Conservation (phyloP, 2,329 filamentous ascomycete species). For the Colletotrichum sp. region DNA sequence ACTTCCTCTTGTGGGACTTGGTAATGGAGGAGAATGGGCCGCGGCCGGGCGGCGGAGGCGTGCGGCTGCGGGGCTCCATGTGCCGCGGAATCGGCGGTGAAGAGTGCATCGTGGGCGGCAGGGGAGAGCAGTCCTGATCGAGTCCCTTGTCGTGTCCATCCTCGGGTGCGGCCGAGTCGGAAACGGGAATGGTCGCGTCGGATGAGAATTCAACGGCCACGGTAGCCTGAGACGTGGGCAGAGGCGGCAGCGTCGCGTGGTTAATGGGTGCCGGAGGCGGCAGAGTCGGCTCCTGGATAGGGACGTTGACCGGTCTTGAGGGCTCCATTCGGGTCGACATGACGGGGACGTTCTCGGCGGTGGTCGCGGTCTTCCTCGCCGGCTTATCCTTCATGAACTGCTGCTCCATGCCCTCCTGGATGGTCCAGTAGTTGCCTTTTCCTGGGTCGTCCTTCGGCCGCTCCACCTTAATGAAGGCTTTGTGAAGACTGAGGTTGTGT, state of each 20-base stretch:
- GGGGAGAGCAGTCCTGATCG: slow-evolving; percentile 68
- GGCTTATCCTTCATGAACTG: slow-evolving; percentile 91
- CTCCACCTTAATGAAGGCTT: slow-evolving; percentile 94
- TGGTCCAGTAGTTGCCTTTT: slow-evolving; percentile 97
- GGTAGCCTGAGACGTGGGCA: slow-evolving; percentile 42
- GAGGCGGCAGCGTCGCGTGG: slow-evolving; percentile 43
- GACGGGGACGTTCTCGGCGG: slow-evolving; percentile 62
- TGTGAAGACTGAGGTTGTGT: slow-evolving; percentile 96
- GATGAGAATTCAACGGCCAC: slow-evolving; percentile 70
- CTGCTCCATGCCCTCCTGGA: slow-evolving; percentile 86
- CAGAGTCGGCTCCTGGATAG: slow-evolving; percentile 52
- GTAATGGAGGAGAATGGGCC: slow-evolving; percentile 65
- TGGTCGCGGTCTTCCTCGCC: slow-evolving; percentile 60
- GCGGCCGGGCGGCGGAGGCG: slow-evolving; percentile 74
- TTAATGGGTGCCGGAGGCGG: slow-evolving; percentile 47
- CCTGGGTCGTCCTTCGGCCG: slow-evolving; percentile 96
- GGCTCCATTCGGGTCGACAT: slow-evolving; percentile 63
- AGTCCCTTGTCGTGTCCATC: slow-evolving; percentile 48
- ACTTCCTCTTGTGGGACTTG: slow-evolving; percentile 77
- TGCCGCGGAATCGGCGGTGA: slow-evolving; percentile 82
- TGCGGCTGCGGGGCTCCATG: slow-evolving; percentile 67
- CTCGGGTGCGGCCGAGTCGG: slow-evolving; percentile 65
- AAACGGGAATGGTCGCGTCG: slow-evolving; percentile 78
- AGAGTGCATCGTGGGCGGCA: slow-evolving; percentile 77
- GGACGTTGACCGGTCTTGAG: slow-evolving; percentile 43